These are phyloP conservation scores for Solidago caesia DNA, from an alignment of 129 eudicot genomes.

Conservation along the genomic window DNA sequence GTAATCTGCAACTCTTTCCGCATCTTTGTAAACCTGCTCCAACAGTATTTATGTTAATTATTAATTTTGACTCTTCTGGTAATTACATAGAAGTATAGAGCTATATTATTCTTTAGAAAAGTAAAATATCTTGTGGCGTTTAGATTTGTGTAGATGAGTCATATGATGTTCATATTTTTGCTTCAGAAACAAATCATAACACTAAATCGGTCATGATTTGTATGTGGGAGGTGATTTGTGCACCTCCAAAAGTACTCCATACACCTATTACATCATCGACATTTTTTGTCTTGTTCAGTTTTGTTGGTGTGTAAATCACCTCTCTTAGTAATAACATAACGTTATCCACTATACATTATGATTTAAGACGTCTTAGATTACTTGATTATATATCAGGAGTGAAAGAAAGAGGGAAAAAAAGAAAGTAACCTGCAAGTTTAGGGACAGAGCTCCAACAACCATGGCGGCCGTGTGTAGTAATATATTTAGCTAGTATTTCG, in stretches of 20 bases:
- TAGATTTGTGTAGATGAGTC: not conserved
- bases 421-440: slow-evolving; percentile 46
- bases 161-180: not conserved
- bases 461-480: slow-evolving; percentile 53
- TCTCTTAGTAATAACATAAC: no score
- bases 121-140: not conserved
- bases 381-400: not conserved
- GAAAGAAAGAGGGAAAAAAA: slow-evolving; percentile 1
- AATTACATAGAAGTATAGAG: no score
- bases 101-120: no score
- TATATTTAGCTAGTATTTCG: slow-evolving; percentile 58
- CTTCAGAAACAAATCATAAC: not conserved
- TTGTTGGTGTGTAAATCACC: no score
- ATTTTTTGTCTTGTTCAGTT: no score
- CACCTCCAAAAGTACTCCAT: no score
- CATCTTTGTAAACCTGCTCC: slow-evolving; percentile 62
- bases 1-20: slow-evolving; percentile 72
- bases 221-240: no score
- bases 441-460: slow-evolving; percentile 78
- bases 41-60: not conserved
- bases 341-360: no score
- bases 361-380: not conserved
- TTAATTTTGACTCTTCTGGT: not conserved
- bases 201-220: not conserved
- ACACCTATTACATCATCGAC: no score